These are phyloP conservation scores for Metrosideros polymorpha DNA, from an alignment of 441 rosid genomes.

Conservation along the genomic window DNA sequence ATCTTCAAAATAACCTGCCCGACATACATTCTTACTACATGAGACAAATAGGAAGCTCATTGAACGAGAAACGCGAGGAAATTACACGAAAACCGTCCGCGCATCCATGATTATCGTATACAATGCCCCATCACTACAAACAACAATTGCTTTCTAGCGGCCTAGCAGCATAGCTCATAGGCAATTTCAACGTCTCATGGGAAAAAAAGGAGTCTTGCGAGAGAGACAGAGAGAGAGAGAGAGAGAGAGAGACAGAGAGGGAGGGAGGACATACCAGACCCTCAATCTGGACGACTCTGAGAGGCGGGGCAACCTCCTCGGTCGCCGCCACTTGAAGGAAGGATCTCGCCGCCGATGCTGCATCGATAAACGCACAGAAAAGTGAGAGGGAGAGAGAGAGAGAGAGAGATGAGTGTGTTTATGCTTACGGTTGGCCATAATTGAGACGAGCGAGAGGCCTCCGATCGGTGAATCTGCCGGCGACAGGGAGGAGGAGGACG, in stretches of 20 bases:
- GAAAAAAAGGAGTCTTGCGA: not conserved
- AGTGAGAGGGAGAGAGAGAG: not conserved
- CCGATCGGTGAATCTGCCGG: not conserved
- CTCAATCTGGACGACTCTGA: slow-evolving; percentile 95
- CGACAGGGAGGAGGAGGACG: not conserved
- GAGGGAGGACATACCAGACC: slow-evolving; percentile 47
- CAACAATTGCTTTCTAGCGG: not conserved
- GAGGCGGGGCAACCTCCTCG: slow-evolving; percentile 81
- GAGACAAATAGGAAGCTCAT: not conserved
- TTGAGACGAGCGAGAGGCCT: not conserved
- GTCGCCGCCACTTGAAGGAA: slow-evolving; percentile 78
- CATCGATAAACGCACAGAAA: not conserved
- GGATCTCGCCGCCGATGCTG: slow-evolving; percentile 44
- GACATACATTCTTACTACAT: not conserved
- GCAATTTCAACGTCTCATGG: not conserved
- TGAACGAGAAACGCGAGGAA: not conserved
- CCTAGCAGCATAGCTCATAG: not conserved
- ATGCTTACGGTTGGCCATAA: not conserved
- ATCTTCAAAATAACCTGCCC: slow-evolving; percentile 77
- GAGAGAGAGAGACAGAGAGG: not conserved
- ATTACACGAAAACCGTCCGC: not conserved
- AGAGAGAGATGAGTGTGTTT: not conserved
- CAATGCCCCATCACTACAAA: not conserved
- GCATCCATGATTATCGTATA: not conserved
- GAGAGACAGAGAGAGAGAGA: no score